Percentiles rank a stretch among this genome's conserved stretches.
phyloP scores from a whole-genome alignment of 257 asterid genomes.

The Solanum chiquidenum region DNA sequence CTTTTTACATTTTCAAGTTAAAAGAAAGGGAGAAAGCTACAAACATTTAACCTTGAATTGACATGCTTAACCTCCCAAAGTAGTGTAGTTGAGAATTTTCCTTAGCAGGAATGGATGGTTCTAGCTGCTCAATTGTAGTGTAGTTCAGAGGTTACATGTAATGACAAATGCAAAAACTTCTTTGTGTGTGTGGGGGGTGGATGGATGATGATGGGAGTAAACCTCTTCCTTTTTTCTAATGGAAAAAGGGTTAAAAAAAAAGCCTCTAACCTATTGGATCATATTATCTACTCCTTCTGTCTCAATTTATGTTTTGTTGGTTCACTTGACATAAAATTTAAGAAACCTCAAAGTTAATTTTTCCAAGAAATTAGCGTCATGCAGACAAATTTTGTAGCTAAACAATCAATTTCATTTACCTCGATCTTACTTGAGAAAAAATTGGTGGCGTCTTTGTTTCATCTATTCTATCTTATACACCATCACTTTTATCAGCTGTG shows the following conservation, averaged over 20 bases:
- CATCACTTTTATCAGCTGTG: conserved; percentile 17
- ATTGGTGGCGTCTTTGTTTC: neutral
- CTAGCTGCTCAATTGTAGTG: neutral
- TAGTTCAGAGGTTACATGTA: neutral
- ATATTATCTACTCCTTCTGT: neutral
- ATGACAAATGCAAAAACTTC: neutral
- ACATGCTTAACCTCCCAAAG: neutral
- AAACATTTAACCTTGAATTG: neutral
- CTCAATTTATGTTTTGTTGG: neutral
- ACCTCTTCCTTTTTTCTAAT: neutral
- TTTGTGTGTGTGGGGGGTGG: neutral
- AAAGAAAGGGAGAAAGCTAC: neutral
- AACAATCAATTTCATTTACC: neutral
- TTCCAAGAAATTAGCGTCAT: neutral
- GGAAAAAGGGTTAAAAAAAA: neutral
- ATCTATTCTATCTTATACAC: neutral
- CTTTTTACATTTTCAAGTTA: neutral
- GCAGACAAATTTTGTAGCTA: neutral
- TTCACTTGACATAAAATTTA: too few relatives aligned
- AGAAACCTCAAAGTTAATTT: neutral
- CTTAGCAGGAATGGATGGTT: neutral
- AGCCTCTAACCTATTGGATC: neutral
- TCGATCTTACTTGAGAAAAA: neutral
- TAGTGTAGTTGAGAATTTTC: neutral
- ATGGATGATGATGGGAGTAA: neutral